Percentiles rank a stretch among this genome's conserved stretches.
phyloP scores from a whole-genome alignment of 2,329 filamentous ascomycete species.

The Nemania abortiva region DNA sequence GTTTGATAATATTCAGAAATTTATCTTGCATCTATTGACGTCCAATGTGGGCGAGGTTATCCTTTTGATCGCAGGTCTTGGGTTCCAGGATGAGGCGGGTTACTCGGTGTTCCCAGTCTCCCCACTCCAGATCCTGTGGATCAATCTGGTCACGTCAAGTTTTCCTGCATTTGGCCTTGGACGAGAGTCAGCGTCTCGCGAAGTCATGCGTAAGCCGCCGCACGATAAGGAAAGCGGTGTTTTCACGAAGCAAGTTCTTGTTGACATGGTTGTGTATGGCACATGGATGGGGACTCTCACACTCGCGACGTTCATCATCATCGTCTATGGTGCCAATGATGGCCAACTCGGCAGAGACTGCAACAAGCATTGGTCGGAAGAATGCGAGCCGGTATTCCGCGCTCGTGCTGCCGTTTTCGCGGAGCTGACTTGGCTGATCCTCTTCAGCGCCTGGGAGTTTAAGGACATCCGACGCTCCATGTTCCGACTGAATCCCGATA shows the following conservation, averaged over 20 bases:
- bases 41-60: conserved; percentile 89
- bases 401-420: conserved; percentile 80
- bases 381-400: conserved; percentile 72
- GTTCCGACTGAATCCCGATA: conserved; percentile 72
- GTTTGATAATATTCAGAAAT: conserved; percentile 92
- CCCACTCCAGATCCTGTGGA: conserved; percentile 90
- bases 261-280: conserved; percentile 85
- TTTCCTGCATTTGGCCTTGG: conserved; percentile 91
- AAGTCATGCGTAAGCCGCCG: conserved; percentile 84
- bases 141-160: conserved; percentile 92
- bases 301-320: conserved; percentile 74
- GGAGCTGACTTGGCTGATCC: conserved; percentile 78
- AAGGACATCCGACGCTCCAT: conserved; percentile 78
- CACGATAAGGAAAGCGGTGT: conserved; percentile 76
- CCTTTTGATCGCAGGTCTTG: conserved; percentile 82
- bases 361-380: conserved; percentile 69
- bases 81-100: conserved; percentile 77
- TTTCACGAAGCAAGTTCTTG: conserved; percentile 81
- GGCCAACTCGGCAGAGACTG: conserved; percentile 71
- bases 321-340: conserved; percentile 67
- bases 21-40: conserved; percentile 81
- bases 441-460: conserved; percentile 83
- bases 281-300: conserved; percentile 79
- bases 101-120: conserved; percentile 88
- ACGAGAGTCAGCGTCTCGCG: conserved; percentile 78